A percentile compares a stretch with the other conserved stretches of the same genome.
phyloP scores from a whole-genome alignment of 2,329 filamentous ascomycete genomes.

The Aphanoascus verrucosus region DNA sequence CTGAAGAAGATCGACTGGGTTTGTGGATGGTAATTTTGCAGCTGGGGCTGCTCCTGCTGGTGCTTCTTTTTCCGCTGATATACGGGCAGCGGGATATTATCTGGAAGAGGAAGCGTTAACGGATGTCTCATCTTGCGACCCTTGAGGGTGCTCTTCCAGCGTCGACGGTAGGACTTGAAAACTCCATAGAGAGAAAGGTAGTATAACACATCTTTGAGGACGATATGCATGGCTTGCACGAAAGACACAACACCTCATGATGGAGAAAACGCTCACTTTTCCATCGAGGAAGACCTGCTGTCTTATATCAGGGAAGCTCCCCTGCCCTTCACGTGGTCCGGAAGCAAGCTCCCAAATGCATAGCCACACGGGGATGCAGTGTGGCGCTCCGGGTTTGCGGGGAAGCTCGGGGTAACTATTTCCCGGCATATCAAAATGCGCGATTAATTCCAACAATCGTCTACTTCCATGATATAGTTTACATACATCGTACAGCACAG shows the following conservation, averaged over 20 bases:
- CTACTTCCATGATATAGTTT: no score
- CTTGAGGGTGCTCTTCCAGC: constrained; percentile 1
- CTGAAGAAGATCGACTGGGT: constrained; percentile 10
- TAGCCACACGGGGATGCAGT: not conserved
- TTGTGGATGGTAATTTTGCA: constrained; percentile 3
- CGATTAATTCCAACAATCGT: no score
- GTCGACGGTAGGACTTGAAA: not conserved
- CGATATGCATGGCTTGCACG: constrained; percentile 2
- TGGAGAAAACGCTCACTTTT: not conserved
- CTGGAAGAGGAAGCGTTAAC: constrained; percentile 7
- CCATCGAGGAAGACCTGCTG: not conserved
- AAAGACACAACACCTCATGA: not conserved
- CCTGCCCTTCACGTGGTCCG: not conserved
- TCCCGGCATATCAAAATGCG: no score
- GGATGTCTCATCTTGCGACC: constrained; percentile 5
- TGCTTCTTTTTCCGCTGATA: constrained; percentile 3
- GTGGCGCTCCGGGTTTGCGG: no score
- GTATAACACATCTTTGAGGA: constrained; percentile 3
- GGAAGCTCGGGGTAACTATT: no score
- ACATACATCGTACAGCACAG: no score
- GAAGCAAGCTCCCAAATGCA: not conserved
- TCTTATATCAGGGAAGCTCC: not conserved
- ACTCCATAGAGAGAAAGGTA: constrained; percentile 10
- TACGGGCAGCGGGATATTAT: not conserved
- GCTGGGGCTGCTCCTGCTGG: not conserved